Evolutionary conservation across 257 asterid species (phyloP), one percentile per base, ranked within the genome.

Genomic region (Phtheirospermum japonicum): DNA sequence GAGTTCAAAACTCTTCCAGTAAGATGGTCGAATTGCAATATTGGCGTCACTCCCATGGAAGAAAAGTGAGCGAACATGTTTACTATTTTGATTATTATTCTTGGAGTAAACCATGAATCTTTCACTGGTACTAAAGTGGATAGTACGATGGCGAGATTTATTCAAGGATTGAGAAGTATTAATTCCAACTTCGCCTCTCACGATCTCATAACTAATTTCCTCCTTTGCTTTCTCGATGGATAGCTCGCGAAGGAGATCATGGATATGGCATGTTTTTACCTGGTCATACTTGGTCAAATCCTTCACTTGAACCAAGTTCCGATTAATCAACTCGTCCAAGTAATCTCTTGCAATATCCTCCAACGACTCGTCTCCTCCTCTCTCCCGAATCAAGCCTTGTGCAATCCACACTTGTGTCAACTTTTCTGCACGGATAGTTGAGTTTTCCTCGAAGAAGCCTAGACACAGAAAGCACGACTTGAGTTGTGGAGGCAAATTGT

Each of bases 321-420:
- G 63, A 32, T 53, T 6, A 26, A 74, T 71, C 28, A 74, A 37
- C 16, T 67, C 71, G 12, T 66, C 70, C 20, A 77, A 39, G 48
- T 71, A 77, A 17, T 54, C 40, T 54, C 63, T 57, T 5, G 67
- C 83, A 10, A 17, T 36, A n/a, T 68, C 71, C 68, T 69, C 82
- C 36, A 65, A n/a, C 5, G 50, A 37, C 52, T 64, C 65, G 18
- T 63, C 56, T 53, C 59, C 37, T 5, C 11, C 64, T 23, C 40
- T 57, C 28, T 57, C 12, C 4, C 17, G 39, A 36, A 57, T 11
- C 17, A 61, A 54, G 18, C 82, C 82, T 20, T 57, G 66, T 2
- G 82, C 82, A 34, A 57, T 26, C 82, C 79, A 77, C 14, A 77
- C 13, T 6, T 45, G 61, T 46, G 57, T 43, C 59, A 77, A 51